Conservation (phyloP, 2,329 filamentous ascomycete species). For the Pseudofabraea citricarpa region DNA sequence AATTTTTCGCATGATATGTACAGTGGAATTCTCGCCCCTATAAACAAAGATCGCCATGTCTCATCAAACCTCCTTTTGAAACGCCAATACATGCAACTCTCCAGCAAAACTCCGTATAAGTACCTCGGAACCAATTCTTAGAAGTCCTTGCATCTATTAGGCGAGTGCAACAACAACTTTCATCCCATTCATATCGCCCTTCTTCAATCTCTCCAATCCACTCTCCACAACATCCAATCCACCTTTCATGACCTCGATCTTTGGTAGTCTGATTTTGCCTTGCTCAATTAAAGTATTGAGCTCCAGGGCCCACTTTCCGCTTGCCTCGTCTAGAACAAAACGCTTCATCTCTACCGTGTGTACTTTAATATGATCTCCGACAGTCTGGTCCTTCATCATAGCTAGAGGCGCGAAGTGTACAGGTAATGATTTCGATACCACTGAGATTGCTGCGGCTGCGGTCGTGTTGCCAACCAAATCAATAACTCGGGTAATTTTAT, state of each 20-base stretch:
- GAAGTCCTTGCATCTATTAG: neutral
- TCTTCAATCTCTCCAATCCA: conserved; percentile 30
- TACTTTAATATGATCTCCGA: conserved; percentile 26
- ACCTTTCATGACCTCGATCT: conserved; percentile 28
- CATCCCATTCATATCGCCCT: conserved; percentile 28
- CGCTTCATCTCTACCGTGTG: conserved; percentile 36
- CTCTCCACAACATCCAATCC: conserved; percentile 26
- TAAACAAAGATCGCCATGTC: neutral
- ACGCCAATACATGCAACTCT: neutral
- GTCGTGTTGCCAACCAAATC: conserved; percentile 34
- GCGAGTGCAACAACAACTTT: conserved; percentile 28
- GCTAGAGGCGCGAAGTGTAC: conserved; percentile 31
- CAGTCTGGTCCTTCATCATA: conserved; percentile 26
- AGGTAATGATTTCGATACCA: conserved; percentile 20
- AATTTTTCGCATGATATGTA: too few species aligned
- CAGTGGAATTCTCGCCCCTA: too few species aligned
- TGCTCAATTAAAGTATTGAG: conserved; percentile 28
- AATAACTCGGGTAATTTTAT: conserved; percentile 29
- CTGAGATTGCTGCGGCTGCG: conserved; percentile 23
- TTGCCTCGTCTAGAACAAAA: conserved; percentile 30
- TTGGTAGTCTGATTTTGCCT: conserved; percentile 25
- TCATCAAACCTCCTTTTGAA: neutral
- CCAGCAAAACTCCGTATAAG: neutral
- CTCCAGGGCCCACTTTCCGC: conserved; percentile 23
- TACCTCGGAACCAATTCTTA: neutral